Evolutionary conservation across 1,284 basidiomycete species (phyloP).

Genomic region (Marasmius tenuissimus): DNA sequence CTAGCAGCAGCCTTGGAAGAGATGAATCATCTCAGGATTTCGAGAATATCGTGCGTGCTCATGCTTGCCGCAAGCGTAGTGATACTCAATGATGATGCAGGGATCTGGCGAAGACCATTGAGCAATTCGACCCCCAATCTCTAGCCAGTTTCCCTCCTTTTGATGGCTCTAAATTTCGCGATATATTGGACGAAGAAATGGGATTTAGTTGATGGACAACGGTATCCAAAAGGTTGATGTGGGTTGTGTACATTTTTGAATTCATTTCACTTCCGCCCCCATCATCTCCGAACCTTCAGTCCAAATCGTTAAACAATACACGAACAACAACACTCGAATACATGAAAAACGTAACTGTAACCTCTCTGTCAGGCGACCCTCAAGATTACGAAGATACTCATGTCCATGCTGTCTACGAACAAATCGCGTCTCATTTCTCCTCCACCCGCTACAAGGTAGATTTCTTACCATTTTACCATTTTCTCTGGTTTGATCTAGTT

Average conservation of each 20-base stretch:
- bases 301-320: too few species aligned
- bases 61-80: not conserved
- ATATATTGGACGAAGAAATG: slow-evolving; percentile 73
- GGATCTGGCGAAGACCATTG: slow-evolving; percentile 51
- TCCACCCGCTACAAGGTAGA: slow-evolving; percentile 89
- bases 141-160: slow-evolving; percentile 66
- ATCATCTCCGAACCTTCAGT: slow-evolving; percentile 24
- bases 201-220: slow-evolving; percentile 42
- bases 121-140: slow-evolving; percentile 41
- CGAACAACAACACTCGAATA: too few species aligned
- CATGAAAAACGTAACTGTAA: slow-evolving; percentile 34
- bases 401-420: slow-evolving; percentile 87
- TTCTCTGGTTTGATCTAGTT: slow-evolving; percentile 6
- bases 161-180: slow-evolving; percentile 63
- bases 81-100: slow-evolving; percentile 35
- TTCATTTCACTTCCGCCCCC: not conserved
- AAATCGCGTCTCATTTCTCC: slow-evolving; percentile 91
- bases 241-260: not conserved
- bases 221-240: not conserved
- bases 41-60: slow-evolving; percentile 53
- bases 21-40: slow-evolving; percentile 65
- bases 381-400: slow-evolving; percentile 69
- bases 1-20: slow-evolving; percentile 71
- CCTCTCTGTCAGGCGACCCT: slow-evolving; percentile 44
- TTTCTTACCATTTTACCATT: not conserved